Percentiles rank a stretch among this genome's conserved stretches.
These are phyloP conservation scores for Apiosordaria backusii DNA, from an alignment of 495 filamentous ascomycete genomes.

Conservation along the genomic window DNA sequence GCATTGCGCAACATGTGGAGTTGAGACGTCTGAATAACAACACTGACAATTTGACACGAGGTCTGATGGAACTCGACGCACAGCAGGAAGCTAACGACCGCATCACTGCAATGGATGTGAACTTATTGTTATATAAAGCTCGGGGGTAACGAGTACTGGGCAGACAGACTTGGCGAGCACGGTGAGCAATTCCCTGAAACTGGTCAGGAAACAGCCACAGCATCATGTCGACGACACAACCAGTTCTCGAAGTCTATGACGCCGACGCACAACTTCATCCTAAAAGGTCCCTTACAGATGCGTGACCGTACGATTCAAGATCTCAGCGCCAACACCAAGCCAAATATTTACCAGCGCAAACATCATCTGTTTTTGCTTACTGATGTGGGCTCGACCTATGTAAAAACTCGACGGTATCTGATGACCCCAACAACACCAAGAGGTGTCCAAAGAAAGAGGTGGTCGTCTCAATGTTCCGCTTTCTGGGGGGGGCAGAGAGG, in stretches of 20 bases:
- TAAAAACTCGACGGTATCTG: neutral
- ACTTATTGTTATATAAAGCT: conserved; percentile 5
- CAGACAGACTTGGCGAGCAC: conserved; percentile 2
- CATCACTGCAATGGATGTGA: neutral
- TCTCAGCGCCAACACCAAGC: neutral
- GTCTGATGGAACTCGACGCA: conserved; percentile 14
- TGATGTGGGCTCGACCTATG: neutral
- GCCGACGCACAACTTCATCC: neutral
- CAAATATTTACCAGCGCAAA: neutral
- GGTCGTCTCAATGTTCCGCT: neutral
- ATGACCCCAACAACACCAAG: too few relatives aligned
- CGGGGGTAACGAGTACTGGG: neutral
- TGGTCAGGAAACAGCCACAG: neutral
- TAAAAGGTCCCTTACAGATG: neutral
- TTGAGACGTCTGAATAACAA: neutral
- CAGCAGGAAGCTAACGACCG: neutral
- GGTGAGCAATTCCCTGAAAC: neutral
- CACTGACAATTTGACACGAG: neutral
- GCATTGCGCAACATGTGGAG: conserved; percentile 11
- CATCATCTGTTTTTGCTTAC: neutral
- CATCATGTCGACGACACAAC: neutral
- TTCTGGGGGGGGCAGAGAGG: neutral
- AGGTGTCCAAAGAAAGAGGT: too few relatives aligned
- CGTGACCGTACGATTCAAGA: neutral
- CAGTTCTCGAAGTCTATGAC: neutral